Conservation (phyloP, 768 basidiomycete genomes). For the Naganishia vaughanmartiniae region DNA sequence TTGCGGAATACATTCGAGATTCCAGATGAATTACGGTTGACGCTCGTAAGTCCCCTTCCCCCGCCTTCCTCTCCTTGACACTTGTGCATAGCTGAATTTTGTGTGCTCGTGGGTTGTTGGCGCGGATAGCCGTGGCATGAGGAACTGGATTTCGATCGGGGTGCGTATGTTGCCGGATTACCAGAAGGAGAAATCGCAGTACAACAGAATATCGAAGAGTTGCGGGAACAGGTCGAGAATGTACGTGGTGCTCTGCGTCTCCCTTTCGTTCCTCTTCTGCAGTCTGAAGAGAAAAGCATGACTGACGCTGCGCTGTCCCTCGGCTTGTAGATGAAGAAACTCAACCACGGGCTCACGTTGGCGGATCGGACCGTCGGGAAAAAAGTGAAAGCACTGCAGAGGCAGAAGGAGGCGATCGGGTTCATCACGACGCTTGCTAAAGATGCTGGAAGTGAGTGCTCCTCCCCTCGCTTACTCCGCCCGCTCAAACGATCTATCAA, state of each 20-base stretch:
- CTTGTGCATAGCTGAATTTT: neutral
- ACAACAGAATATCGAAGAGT: conserved; percentile 65
- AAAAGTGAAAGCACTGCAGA: conserved; percentile 55
- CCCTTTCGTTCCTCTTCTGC: neutral
- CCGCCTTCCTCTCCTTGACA: neutral
- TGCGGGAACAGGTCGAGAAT: conserved; percentile 66
- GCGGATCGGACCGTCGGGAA: conserved; percentile 58
- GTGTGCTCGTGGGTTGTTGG: neutral
- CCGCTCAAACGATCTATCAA: neutral
- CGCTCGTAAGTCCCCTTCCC: conserved; percentile 38
- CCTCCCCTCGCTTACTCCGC: neutral
- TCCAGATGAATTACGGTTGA: conserved; percentile 40
- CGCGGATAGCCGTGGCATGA: conserved; percentile 57
- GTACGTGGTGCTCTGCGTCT: conserved; percentile 59
- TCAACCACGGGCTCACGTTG: conserved; percentile 61
- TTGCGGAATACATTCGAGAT: conserved; percentile 82
- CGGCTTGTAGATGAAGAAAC: conserved; percentile 62
- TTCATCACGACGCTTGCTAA: conserved; percentile 42
- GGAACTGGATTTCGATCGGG: conserved; percentile 64
- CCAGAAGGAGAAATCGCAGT: conserved; percentile 58
- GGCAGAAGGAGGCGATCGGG: conserved; percentile 44
- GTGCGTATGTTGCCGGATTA: conserved; percentile 50
- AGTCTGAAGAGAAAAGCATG: too few relatives aligned
- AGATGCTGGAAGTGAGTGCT: conserved; percentile 41
- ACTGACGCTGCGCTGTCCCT: too few relatives aligned